A percentile compares a stretch with the other conserved stretches of the same genome.
Conservation (phyloP, 192 early-diverging fungal genomes). For the Coemansia asiatica region DNA sequence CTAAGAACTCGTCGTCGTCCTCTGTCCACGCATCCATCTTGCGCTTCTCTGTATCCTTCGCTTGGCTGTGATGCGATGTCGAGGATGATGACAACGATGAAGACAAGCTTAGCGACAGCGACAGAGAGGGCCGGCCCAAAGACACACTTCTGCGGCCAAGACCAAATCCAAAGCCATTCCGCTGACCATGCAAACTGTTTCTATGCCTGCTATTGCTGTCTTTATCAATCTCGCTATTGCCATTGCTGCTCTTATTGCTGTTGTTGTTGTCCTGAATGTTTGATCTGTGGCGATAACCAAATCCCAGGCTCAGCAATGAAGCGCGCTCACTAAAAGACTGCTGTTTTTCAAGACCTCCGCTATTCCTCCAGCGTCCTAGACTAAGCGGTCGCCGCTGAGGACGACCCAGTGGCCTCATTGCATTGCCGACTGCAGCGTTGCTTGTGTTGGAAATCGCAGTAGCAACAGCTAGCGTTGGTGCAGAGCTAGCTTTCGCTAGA, state of each 20-base stretch:
- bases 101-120: slow-evolving; percentile 6
- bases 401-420: slow-evolving; percentile 4
- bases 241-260: too few species aligned
- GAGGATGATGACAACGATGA: too few species aligned
- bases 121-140: slow-evolving; percentile 10
- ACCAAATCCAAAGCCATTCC: slow-evolving; percentile 1
- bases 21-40: slow-evolving; percentile 50
- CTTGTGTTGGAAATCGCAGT: slow-evolving; percentile 3
- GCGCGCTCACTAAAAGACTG: slow-evolving; percentile 4
- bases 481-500: slow-evolving; percentile 4
- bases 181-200: slow-evolving; percentile 1
- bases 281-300: slow-evolving; percentile 3
- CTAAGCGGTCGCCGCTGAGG: slow-evolving; percentile 28
- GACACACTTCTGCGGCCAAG: slow-evolving; percentile 11
- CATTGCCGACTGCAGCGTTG: background rate
- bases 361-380: slow-evolving; percentile 23
- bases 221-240: background rate
- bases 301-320: slow-evolving; percentile 8
- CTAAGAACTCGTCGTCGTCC: slow-evolving; percentile 48
- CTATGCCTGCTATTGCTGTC: slow-evolving; percentile 1
- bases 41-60: slow-evolving; percentile 33
- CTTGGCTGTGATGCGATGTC: slow-evolving; percentile 11
- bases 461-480: slow-evolving; percentile 9
- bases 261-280: too few species aligned
- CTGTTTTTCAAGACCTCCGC: background rate